phyloP scores from a whole-genome alignment of 1,284 basidiomycete genomes.

The Leccinum cinnamomeum region DNA sequence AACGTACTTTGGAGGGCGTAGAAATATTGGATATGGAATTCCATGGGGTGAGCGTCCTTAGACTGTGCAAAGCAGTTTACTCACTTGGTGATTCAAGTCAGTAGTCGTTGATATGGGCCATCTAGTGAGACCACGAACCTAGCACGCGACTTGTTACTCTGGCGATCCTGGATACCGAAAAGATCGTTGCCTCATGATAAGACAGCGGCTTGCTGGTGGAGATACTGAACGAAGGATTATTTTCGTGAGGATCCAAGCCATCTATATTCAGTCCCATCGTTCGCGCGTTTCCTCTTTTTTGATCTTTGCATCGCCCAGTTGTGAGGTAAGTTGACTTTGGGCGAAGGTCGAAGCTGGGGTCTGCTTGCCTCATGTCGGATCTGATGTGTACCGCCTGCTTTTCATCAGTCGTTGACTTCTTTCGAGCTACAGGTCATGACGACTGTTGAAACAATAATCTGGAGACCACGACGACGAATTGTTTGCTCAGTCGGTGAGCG shows the following conservation, averaged over 20 bases:
- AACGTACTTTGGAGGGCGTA: not conserved
- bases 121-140: not conserved
- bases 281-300: not conserved
- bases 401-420: too few species aligned
- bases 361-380: constrained; percentile 1
- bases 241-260: not conserved
- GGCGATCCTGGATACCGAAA: not conserved
- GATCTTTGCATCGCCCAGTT: not conserved
- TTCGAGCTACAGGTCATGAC: not conserved
- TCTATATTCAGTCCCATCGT: not conserved
- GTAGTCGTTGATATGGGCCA: not conserved
- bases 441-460: not conserved
- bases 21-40: too few species aligned
- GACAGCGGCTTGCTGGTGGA: not conserved
- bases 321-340: not conserved
- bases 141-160: not conserved
- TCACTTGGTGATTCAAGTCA: not conserved
- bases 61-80: not conserved
- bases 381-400: not conserved
- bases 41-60: not conserved
- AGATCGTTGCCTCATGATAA: too few species aligned
- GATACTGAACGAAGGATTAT: not conserved
- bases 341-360: not conserved
- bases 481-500: not conserved
- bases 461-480: not conserved